These are phyloP conservation scores for Xanthoconium stramineum DNA, from an alignment of 768 basidiomycete species.

Conservation along the genomic window DNA sequence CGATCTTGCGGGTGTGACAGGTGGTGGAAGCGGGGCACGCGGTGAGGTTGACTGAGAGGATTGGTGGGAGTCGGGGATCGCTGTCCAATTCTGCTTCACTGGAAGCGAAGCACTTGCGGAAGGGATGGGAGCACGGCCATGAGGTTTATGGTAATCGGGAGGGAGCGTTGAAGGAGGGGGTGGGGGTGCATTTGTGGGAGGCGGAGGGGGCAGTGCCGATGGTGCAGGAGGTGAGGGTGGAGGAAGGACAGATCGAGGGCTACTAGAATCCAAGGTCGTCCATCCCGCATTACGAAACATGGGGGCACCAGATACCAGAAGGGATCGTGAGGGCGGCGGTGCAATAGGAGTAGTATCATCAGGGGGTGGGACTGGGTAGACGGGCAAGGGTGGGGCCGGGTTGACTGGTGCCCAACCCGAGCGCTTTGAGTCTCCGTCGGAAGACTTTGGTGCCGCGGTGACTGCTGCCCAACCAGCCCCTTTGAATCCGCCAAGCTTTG, in stretches of 20 bases:
- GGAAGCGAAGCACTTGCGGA: conserved; percentile 7
- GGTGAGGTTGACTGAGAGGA: conserved; percentile 9
- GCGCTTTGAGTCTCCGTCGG: conserved; percentile 10
- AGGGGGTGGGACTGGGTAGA: conserved; percentile 11
- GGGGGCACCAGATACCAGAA: conserved; percentile 33
- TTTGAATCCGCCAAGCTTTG: conserved; percentile 33
- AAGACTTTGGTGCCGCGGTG: conserved; percentile 6
- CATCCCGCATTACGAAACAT: conserved; percentile 62
- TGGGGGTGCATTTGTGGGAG: conserved; percentile 6
- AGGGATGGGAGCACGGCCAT: conserved; percentile 4
- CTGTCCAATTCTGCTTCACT: not conserved
- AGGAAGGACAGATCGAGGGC: conserved; percentile 28
- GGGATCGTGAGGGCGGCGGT: conserved; percentile 16
- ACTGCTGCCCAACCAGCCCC: conserved; percentile 51
- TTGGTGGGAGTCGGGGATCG: conserved; percentile 11
- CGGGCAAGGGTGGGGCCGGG: conserved; percentile 23
- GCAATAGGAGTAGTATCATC: conserved; percentile 8
- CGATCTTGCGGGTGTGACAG: conserved; percentile 28
- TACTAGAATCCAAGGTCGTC: conserved; percentile 59
- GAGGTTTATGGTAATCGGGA: conserved; percentile 8
- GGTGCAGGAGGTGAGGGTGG: conserved; percentile 19
- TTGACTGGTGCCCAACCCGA: conserved; percentile 17
- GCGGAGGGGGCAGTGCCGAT: conserved; percentile 14
- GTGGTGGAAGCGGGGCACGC: conserved; percentile 17
- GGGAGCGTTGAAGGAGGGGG: not conserved